These are phyloP conservation scores for Pseudogymnoascus sp. DNA, from an alignment of 2,329 filamentous ascomycete species.

Conservation along the genomic window DNA sequence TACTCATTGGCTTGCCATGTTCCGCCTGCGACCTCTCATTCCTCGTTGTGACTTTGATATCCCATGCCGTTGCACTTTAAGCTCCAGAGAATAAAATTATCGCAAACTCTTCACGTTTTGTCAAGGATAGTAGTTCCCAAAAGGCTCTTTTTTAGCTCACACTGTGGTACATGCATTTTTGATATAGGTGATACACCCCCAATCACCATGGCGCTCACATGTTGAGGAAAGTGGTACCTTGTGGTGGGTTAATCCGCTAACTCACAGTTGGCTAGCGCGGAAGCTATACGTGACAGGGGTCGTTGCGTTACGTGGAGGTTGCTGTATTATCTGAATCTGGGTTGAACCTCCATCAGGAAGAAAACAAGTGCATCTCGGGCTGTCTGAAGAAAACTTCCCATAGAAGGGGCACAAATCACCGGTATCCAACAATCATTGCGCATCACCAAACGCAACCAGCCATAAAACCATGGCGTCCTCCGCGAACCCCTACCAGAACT, in stretches of 20 bases:
- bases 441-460: slow-evolving; percentile 1
- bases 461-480: slow-evolving; percentile 27
- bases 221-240: not conserved
- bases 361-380: not conserved
- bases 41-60: not conserved
- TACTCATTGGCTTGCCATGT: not conserved
- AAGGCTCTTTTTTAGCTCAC: not conserved
- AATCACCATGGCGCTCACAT: not conserved
- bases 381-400: not conserved
- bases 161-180: not conserved
- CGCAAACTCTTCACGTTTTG: not conserved
- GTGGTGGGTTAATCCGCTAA: not conserved
- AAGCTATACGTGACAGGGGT: slow-evolving; percentile 1
- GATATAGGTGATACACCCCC: not conserved
- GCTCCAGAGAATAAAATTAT: not conserved
- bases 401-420: not conserved
- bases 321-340: not conserved
- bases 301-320: slow-evolving; percentile 7
- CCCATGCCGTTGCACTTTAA: not conserved
- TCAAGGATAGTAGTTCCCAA: not conserved
- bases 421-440: not conserved
- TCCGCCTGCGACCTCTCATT: not conserved
- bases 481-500: slow-evolving; percentile 47
- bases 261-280: not conserved
- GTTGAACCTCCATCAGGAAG: not conserved